Percentiles rank a stretch among this genome's conserved stretches.
Evolutionary conservation across 1,139 yeast species (phyloP).

Genomic region (Meyerozyma athensensis): DNA sequence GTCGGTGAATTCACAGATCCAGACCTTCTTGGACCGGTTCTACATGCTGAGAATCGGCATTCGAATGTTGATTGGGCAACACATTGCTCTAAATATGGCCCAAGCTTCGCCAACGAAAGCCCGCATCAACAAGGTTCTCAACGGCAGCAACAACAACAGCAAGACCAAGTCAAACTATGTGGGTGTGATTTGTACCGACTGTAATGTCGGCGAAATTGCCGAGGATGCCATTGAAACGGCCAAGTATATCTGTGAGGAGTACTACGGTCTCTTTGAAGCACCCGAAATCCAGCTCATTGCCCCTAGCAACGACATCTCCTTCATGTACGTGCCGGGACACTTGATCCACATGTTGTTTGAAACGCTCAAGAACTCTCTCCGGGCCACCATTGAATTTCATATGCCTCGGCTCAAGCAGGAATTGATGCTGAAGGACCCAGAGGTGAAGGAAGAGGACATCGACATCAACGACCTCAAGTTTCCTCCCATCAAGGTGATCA

Average conservation of each 20-base stretch:
- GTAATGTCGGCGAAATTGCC: conserved; percentile 75
- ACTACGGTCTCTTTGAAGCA: conserved; percentile 77
- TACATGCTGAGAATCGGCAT: conserved; percentile 87
- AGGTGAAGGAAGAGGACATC: conserved; percentile 33
- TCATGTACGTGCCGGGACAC: conserved; percentile 90
- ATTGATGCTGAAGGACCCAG: conserved; percentile 40
- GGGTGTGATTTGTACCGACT: conserved; percentile 79
- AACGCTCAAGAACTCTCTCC: conserved; percentile 72
- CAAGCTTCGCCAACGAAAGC: conserved; percentile 48
- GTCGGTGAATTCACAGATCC: conserved; percentile 59
- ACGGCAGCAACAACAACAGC: conserved; percentile 21
- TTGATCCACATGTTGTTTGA: conserved; percentile 85
- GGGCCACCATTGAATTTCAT: conserved; percentile 82
- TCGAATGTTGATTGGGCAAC: conserved; percentile 86
- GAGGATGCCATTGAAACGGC: conserved; percentile 86
- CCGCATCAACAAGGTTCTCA: conserved; percentile 30
- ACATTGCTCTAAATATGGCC: conserved; percentile 71
- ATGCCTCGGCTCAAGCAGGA: conserved; percentile 40
- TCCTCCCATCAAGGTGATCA: conserved; percentile 84
- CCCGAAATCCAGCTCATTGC: conserved; percentile 76
- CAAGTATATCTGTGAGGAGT: conserved; percentile 80
- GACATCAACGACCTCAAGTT: conserved; percentile 63
- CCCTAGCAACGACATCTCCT: conserved; percentile 58
- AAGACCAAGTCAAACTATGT: conserved; percentile 51
- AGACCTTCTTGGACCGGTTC: conserved; percentile 74